Conservation (phyloP, 305 asterid species). For the Plantago rigida region DNA sequence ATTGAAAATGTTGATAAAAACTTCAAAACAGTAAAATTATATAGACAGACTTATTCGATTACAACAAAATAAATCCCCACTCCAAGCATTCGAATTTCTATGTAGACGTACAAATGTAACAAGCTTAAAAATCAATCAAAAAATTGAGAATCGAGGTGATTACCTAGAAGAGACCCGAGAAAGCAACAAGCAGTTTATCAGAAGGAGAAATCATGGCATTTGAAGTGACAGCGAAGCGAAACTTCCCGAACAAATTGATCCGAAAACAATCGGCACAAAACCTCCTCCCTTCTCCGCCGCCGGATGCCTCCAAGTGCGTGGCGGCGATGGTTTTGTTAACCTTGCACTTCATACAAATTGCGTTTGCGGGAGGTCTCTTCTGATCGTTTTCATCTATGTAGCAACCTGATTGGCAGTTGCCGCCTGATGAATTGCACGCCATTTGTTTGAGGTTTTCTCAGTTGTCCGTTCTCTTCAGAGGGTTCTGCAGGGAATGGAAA, state of each 20-base stretch:
- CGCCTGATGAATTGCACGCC: slow-evolving; percentile 55
- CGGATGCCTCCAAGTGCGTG: slow-evolving; percentile 28
- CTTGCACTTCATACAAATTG: slow-evolving; percentile 65
- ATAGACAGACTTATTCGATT: too few species aligned
- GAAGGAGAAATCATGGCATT: slow-evolving; percentile 80
- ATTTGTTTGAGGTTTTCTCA: slow-evolving; percentile 25
- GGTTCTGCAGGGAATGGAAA: too few species aligned
- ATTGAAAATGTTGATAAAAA: too few species aligned
- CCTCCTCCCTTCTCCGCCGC: slow-evolving; percentile 35
- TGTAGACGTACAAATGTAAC: too few species aligned
- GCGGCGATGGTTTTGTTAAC: slow-evolving; percentile 42
- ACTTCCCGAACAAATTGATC: slow-evolving; percentile 65
- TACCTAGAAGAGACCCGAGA: slow-evolving; percentile 91
- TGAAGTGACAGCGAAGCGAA: slow-evolving; percentile 64
- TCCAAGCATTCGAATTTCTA: too few species aligned
- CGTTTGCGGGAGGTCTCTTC: slow-evolving; percentile 8
- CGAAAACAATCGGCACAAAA: slow-evolving; percentile 76
- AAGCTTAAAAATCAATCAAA: background rate
- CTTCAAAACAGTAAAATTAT: too few species aligned
- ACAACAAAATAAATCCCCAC: too few species aligned
- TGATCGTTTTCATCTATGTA: slow-evolving; percentile 29
- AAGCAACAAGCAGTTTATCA: slow-evolving; percentile 74
- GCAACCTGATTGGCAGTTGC: slow-evolving; percentile 71
- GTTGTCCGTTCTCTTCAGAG: background rate
- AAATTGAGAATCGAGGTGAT: background rate